Percentiles rank a stretch among this genome's conserved stretches.
Evolutionary conservation across 495 filamentous ascomycete genomes (phyloP).

Genomic region (Staphylotrichum longicolle): DNA sequence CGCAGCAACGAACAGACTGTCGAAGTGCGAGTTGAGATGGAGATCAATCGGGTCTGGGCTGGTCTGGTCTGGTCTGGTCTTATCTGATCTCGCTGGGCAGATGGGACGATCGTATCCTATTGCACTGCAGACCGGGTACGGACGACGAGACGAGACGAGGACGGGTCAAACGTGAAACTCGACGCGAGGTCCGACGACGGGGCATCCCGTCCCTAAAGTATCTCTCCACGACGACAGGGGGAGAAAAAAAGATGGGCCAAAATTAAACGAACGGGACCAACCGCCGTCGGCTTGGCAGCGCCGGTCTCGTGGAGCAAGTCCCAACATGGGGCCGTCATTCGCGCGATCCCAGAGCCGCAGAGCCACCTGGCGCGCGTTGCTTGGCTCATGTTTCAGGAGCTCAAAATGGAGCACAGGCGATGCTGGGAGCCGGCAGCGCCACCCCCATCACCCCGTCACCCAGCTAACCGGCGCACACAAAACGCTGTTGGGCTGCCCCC

Average conservation of each 20-base stretch:
- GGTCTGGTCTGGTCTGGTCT: neutral
- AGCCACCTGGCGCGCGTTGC: slow-evolving; percentile 12
- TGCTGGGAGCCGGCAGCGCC: neutral
- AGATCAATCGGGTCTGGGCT: neutral
- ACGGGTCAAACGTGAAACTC: slow-evolving; percentile 1
- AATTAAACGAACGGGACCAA: neutral
- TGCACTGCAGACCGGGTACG: neutral
- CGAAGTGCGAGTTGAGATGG: too few species aligned
- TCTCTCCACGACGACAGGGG: neutral
- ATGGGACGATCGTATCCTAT: neutral
- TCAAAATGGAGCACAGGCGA: neutral
- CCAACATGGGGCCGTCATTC: neutral
- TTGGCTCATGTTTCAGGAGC: slow-evolving; percentile 19
- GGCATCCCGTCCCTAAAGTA: slow-evolving; percentile 1
- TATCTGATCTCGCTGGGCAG: neutral
- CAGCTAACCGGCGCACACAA: neutral
- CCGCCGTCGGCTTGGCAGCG: neutral
- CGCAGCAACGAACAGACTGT: neutral
- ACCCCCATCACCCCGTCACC: neutral
- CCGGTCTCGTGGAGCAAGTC: neutral
- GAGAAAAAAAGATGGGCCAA: neutral
- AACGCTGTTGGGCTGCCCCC: neutral
- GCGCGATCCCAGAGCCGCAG: neutral
- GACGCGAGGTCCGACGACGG: neutral
- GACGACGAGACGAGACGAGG: neutral